Conservation (phyloP, 805 yeast genomes). For the Debaryomyces castellii region DNA sequence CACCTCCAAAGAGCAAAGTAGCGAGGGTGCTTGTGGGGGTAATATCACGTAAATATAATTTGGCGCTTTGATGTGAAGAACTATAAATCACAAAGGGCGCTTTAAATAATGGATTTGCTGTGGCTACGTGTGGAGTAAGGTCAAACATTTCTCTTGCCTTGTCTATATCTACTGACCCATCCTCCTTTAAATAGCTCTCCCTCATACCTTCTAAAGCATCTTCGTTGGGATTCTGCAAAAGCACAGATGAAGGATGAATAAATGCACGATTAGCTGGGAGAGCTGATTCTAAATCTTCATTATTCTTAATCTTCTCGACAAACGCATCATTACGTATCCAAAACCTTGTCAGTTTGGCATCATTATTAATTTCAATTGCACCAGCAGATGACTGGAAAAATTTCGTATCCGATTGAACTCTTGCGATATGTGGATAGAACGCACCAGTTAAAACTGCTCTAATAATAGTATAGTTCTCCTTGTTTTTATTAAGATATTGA, state of each 20-base stretch:
- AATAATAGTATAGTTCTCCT: slow-evolving; percentile 49
- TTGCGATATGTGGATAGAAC: slow-evolving; percentile 77
- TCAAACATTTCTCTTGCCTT: slow-evolving; percentile 34
- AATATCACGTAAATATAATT: slow-evolving; percentile 67
- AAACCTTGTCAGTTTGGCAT: slow-evolving; percentile 66
- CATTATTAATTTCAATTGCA: slow-evolving; percentile 82
- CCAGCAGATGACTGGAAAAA: slow-evolving; percentile 71
- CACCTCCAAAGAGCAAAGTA: slow-evolving; percentile 79
- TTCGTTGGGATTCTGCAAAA: slow-evolving; percentile 49
- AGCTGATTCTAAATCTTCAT: slow-evolving; percentile 10
- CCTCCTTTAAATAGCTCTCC: slow-evolving; percentile 33
- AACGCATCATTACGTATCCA: slow-evolving; percentile 70
- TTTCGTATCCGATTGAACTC: slow-evolving; percentile 84
- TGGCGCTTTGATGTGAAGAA: slow-evolving; percentile 61
- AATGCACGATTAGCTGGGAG: slow-evolving; percentile 72
- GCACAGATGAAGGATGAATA: slow-evolving; percentile 80
- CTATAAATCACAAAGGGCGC: slow-evolving; percentile 65
- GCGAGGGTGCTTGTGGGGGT: slow-evolving; percentile 80
- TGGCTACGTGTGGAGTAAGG: slow-evolving; percentile 36
- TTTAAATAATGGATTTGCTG: slow-evolving; percentile 32
- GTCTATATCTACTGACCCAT: slow-evolving; percentile 38
- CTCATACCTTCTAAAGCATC: slow-evolving; percentile 15
- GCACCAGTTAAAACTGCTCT: slow-evolving; percentile 76
- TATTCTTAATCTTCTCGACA: slow-evolving; percentile 11
- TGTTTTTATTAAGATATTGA: slow-evolving; percentile 49